Percentiles rank a stretch among this genome's conserved stretches.
Conservation (phyloP, 2,329 filamentous ascomycete genomes). For the Aspergillus fijiensis region DNA sequence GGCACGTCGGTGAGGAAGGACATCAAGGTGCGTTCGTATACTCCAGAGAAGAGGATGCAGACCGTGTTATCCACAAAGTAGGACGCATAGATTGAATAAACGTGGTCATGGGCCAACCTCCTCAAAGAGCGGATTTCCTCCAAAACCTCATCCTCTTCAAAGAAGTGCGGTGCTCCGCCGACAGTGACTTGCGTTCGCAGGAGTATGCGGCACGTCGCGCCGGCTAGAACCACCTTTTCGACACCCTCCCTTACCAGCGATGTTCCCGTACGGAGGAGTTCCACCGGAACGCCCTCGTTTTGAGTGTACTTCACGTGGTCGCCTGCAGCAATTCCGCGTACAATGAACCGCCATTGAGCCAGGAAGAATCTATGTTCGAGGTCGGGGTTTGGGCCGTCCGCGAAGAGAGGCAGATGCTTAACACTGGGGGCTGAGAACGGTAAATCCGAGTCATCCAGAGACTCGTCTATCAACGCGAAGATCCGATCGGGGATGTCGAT, state of each 20-base stretch:
- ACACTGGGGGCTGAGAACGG: slow-evolving; percentile 57
- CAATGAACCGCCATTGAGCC: slow-evolving; percentile 59
- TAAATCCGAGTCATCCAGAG: slow-evolving; percentile 62
- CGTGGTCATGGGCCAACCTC: slow-evolving; percentile 44
- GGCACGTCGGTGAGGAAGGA: slow-evolving; percentile 46
- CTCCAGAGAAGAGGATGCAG: slow-evolving; percentile 44
- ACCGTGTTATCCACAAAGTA: slow-evolving; percentile 46
- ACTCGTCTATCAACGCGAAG: slow-evolving; percentile 60
- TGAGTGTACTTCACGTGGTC: slow-evolving; percentile 59
- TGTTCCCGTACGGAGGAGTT: slow-evolving; percentile 49
- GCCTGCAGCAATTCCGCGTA: slow-evolving; percentile 56
- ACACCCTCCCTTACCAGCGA: slow-evolving; percentile 37
- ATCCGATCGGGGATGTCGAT: slow-evolving; percentile 64
- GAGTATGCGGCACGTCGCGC: slow-evolving; percentile 34
- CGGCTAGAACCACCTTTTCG: slow-evolving; percentile 44
- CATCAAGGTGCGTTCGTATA: slow-evolving; percentile 43
- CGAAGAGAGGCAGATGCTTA: slow-evolving; percentile 54
- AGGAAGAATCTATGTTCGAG: slow-evolving; percentile 60
- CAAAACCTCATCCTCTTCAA: slow-evolving; percentile 42
- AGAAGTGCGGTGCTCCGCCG: slow-evolving; percentile 38
- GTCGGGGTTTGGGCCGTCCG: slow-evolving; percentile 44
- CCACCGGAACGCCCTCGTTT: slow-evolving; percentile 61
- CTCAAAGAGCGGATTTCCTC: slow-evolving; percentile 41
- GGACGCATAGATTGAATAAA: slow-evolving; percentile 46
- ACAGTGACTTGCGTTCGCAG: slow-evolving; percentile 42